Conservation (phyloP, 257 asterid species). For the Cordia subcordata region DNA sequence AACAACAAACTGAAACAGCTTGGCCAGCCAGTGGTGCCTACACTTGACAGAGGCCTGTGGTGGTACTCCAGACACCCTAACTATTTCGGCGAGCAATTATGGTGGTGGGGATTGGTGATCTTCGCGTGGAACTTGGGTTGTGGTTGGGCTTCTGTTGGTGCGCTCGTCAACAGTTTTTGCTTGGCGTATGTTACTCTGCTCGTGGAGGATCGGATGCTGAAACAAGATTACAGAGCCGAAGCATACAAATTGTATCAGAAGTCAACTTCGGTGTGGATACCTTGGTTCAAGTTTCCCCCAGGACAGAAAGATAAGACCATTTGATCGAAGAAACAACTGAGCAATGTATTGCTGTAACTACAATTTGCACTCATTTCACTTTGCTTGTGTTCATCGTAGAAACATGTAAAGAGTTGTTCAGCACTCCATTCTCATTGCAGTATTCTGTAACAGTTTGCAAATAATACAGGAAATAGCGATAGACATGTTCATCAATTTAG, state of each 20-base stretch:
- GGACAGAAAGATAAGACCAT: slow-evolving; percentile 36
- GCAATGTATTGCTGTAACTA: neutral
- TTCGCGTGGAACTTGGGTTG: slow-evolving; percentile 70
- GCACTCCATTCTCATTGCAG: no score
- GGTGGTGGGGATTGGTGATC: slow-evolving; percentile 95
- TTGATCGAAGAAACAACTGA: slow-evolving; percentile 1
- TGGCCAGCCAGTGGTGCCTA: slow-evolving; percentile 46
- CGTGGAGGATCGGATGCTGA: slow-evolving; percentile 78
- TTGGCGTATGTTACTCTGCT: slow-evolving; percentile 82
- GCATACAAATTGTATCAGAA: slow-evolving; percentile 62
- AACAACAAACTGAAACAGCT: slow-evolving; percentile 42
- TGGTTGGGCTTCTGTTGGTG: slow-evolving; percentile 61
- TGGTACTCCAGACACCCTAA: slow-evolving; percentile 80
- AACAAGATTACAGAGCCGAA: slow-evolving; percentile 65
- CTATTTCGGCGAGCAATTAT: slow-evolving; percentile 90
- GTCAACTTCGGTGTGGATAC: slow-evolving; percentile 79
- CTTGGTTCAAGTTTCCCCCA: slow-evolving; percentile 65
- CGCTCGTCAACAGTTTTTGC: slow-evolving; percentile 64
- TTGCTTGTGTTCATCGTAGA: no score
- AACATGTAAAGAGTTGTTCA: no score
- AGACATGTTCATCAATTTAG: no score
- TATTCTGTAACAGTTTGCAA: no score
- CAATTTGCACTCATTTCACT: no score
- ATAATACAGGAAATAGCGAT: no score
- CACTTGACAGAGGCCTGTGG: slow-evolving; percentile 82